phyloP scores from a whole-genome alignment of 768 basidiomycete genomes.

The Agaricus sinodeliciosus region DNA sequence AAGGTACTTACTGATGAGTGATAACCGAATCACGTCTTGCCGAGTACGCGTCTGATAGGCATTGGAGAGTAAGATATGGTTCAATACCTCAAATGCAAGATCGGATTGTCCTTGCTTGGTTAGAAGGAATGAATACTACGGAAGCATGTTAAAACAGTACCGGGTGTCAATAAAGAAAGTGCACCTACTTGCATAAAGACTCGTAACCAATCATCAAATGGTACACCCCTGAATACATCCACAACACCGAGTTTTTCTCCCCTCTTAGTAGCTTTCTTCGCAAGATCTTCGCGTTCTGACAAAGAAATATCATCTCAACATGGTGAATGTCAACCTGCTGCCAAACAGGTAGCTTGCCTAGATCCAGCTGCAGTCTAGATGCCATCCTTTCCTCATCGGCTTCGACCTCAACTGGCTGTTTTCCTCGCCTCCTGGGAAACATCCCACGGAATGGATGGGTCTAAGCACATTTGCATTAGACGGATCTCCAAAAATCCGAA shows the following conservation, averaged over 20 bases:
- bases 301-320: not conserved
- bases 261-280: constrained; percentile 39
- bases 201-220: constrained; percentile 79
- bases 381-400: constrained; percentile 68
- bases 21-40: constrained; percentile 69
- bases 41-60: constrained; percentile 56
- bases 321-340: no score
- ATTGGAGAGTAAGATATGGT: constrained; percentile 69
- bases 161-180: not conserved
- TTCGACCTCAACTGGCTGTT: constrained; percentile 36
- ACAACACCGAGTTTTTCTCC: constrained; percentile 36
- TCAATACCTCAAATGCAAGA: constrained; percentile 66
- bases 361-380: constrained; percentile 66
- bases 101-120: constrained; percentile 58
- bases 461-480: constrained; percentile 16
- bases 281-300: constrained; percentile 50
- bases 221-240: constrained; percentile 72
- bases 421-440: constrained; percentile 46
- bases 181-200: constrained; percentile 77
- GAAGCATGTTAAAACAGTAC: not conserved
- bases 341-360: constrained; percentile 39
- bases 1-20: constrained; percentile 58
- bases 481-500: not conserved
- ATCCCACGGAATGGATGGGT: constrained; percentile 61
- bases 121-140: constrained; percentile 69